A percentile compares a stretch with the other conserved stretches of the same genome.
Conservation (phyloP, 805 yeast genomes). For the Kockiozyma suomiensis region DNA sequence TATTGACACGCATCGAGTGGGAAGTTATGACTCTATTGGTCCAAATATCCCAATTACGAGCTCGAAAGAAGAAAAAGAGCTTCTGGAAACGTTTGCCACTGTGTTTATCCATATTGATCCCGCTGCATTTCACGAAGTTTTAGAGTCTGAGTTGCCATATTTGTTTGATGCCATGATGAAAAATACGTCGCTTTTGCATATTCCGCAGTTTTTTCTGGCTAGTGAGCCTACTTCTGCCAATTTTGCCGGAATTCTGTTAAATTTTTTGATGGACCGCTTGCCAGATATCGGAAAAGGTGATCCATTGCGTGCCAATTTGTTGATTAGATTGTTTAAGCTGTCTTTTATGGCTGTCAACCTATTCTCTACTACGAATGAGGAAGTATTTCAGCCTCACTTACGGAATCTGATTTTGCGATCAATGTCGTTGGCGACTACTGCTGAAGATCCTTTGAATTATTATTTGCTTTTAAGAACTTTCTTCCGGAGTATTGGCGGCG, state of each 20-base stretch:
- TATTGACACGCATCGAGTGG: conserved; percentile 42
- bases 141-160: conserved; percentile 75
- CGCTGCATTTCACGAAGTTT: conserved; percentile 91
- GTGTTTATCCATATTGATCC: conserved; percentile 93
- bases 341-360: conserved; percentile 95
- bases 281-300: conserved; percentile 81
- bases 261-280: conserved; percentile 72
- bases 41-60: conserved; percentile 84
- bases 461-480: conserved; percentile 84
- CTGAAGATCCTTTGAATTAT: conserved; percentile 89
- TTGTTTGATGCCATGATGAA: conserved; percentile 76
- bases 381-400: conserved; percentile 84
- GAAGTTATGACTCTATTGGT: conserved; percentile 60
- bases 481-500: conserved; percentile 95
- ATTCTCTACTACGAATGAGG: conserved; percentile 82
- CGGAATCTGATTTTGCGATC: conserved; percentile 80
- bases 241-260: conserved; percentile 79
- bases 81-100: conserved; percentile 93
- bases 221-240: conserved; percentile 93
- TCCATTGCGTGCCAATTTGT: conserved; percentile 71
- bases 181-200: conserved; percentile 82
- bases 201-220: conserved; percentile 92
- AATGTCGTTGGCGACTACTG: conserved; percentile 73
- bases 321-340: conserved; percentile 83
- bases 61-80: conserved; percentile 89